Evolutionary conservation across 768 basidiomycete species (phyloP), one percentile per base, ranked within the genome.

Genomic region (Artomyces pyxidatus): DNA sequence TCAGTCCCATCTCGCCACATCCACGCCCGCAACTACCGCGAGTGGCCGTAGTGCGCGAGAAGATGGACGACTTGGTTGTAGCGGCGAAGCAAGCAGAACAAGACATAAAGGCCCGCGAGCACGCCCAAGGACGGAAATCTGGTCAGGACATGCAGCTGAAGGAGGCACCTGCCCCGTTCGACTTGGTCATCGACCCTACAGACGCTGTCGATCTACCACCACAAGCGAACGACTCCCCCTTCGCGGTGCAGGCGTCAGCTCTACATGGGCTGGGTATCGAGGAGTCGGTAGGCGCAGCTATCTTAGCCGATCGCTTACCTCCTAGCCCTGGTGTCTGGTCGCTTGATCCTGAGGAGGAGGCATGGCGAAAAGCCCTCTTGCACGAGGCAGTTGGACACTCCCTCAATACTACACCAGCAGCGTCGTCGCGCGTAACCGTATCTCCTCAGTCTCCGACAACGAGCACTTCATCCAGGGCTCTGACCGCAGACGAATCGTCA

Each of bases 1-100:
- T 50, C 37, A 45, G 47, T 8, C 65, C 65, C 21, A 48, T 61
- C 7, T 49, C 29, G n/a, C 53, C 56, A 14, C 32, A 14, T 19
- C 35, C 25, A 3, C 47, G 26, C 8, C 9, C 50, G 27, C 56
- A 57, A 22, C 17, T 50, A 72, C 56, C 63, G 26, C 52, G 66
- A 42, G 89, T 92, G 0, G 86, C 88, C 1, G 89, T 92, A 21
- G 83, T 91, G 39, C 77, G 88, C 38, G 89, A 92, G 63, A 83
- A 80, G 61, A 79, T 92, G 78, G 70, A 75, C 26, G 83, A 91
- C 53, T 65, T 91, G 42, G 71, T 66, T 37, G 66, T 71, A 38
- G 88, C 88, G 25, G 85, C 84, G 12, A 83, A 80, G 60, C 83
- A 87, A 60, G 83, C 82, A 8, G 84, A 89, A 58, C 74, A 79